Evolutionary conservation across 352 stramenopile species (phyloP).

Genomic region (Phytopythium chamaehyphon): DNA sequence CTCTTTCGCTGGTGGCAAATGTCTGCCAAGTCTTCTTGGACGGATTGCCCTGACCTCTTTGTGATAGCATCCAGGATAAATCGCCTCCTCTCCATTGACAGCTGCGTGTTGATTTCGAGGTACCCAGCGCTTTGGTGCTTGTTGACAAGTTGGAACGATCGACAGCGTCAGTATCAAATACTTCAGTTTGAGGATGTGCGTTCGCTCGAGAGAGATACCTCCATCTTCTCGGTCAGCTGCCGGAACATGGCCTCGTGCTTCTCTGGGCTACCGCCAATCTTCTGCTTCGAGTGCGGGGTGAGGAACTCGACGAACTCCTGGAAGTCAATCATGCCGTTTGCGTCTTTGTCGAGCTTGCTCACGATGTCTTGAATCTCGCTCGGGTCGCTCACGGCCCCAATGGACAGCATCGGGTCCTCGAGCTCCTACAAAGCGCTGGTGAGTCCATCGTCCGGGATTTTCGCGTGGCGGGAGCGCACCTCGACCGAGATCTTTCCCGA

Average conservation of each 20-base stretch:
- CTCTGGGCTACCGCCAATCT: slow-evolving; percentile 30
- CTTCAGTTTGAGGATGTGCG: too few species aligned
- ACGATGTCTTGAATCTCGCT: slow-evolving; percentile 62
- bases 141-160: too few species aligned
- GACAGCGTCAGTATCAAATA: too few species aligned
- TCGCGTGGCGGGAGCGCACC: slow-evolving; percentile 8
- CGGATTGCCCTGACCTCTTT: slow-evolving; percentile 38
- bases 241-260: slow-evolving; percentile 72
- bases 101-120: slow-evolving; percentile 72
- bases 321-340: slow-evolving; percentile 75
- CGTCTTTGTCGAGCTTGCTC: slow-evolving; percentile 57
- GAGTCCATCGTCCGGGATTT: neutral
- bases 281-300: slow-evolving; percentile 45
- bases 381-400: slow-evolving; percentile 66
- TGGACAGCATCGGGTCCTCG: slow-evolving; percentile 75
- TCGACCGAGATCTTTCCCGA: slow-evolving; percentile 76
- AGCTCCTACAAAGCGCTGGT: slow-evolving; percentile 30
- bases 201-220: slow-evolving; percentile 11
- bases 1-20: slow-evolving; percentile 20
- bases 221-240: slow-evolving; percentile 77
- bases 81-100: slow-evolving; percentile 64
- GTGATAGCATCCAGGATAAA: slow-evolving; percentile 80
- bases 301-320: slow-evolving; percentile 76
- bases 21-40: slow-evolving; percentile 49
- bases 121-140: slow-evolving; percentile 69